Conservation (phyloP, 148 eudicot genomes). For the Heliamphora exappendiculata region DNA sequence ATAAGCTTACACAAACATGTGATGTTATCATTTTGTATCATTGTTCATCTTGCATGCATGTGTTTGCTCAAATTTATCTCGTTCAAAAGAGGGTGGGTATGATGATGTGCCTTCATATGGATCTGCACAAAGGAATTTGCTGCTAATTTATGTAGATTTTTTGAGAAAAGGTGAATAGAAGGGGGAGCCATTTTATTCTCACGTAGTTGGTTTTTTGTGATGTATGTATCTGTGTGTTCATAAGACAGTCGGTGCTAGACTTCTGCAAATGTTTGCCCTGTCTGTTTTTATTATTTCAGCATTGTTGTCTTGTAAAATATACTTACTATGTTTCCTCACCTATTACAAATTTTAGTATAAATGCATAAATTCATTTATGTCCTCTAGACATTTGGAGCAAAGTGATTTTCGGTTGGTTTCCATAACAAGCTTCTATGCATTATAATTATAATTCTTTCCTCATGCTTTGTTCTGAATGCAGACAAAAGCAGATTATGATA, state of each 20-base stretch:
- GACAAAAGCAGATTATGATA: slow-evolving; percentile 82
- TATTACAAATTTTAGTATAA: not conserved
- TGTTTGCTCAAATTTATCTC: not conserved
- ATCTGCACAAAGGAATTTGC: not conserved
- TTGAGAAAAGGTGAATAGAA: not conserved
- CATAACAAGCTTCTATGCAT: not conserved
- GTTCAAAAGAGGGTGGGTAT: not conserved
- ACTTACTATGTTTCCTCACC: too few relatives aligned
- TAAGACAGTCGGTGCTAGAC: not conserved
- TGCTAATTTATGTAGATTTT: not conserved
- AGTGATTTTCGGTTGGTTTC: not conserved
- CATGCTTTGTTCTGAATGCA: slow-evolving; percentile 22
- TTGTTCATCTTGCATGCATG: not conserved
- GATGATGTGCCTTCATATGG: not conserved
- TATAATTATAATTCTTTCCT: not conserved
- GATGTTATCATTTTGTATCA: not conserved
- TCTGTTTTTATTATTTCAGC: not conserved
- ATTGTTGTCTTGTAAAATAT: not conserved
- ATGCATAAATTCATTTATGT: not conserved
- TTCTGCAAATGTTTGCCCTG: not conserved
- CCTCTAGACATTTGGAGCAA: not conserved
- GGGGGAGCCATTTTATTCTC: not conserved
- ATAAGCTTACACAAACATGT: too few relatives aligned
- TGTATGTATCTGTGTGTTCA: not conserved
- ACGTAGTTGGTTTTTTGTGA: not conserved